Percentiles rank a stretch among this genome's conserved stretches.
Evolutionary conservation across 2,329 filamentous ascomycete genomes (phyloP).

Genomic region (Phyllosticta ampelicida): DNA sequence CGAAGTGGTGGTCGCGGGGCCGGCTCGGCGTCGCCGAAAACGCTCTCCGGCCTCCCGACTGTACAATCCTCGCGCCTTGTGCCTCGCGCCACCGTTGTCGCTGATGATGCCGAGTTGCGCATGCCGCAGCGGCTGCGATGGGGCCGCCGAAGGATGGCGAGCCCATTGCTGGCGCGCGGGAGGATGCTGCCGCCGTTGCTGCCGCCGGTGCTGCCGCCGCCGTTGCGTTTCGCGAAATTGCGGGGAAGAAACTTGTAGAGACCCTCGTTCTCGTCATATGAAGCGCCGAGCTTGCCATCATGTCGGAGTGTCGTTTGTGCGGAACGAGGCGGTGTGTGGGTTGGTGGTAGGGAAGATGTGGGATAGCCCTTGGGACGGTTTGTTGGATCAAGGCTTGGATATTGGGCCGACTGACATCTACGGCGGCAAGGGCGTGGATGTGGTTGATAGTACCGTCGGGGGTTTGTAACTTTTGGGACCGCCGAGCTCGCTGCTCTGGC

Average conservation of each 20-base stretch:
- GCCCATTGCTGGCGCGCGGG: neutral
- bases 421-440: neutral
- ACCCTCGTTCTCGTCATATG: neutral
- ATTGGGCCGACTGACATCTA: neutral
- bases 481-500: conserved; percentile 6
- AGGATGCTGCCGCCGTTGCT: neutral
- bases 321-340: neutral
- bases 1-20: conserved; percentile 74
- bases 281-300: conserved; percentile 16
- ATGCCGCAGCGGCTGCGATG: neutral
- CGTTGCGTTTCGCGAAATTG: conserved; percentile 6
- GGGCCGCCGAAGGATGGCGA: neutral
- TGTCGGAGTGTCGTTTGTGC: conserved; percentile 5
- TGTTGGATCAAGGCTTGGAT: neutral
- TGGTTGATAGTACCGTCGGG: neutral
- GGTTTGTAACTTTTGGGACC: neutral
- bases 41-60: conserved; percentile 15
- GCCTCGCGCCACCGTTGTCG: neutral
- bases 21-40: conserved; percentile 58
- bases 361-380: neutral
- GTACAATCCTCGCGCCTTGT: neutral
- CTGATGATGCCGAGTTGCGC: neutral
- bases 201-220: neutral
- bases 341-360: neutral
- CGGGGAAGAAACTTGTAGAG: conserved; percentile 2